Evolutionary conservation across 306 rosid genomes (phyloP), one percentile per base, ranked within the genome.

Genomic region (Sechiopsis laciniata): DNA sequence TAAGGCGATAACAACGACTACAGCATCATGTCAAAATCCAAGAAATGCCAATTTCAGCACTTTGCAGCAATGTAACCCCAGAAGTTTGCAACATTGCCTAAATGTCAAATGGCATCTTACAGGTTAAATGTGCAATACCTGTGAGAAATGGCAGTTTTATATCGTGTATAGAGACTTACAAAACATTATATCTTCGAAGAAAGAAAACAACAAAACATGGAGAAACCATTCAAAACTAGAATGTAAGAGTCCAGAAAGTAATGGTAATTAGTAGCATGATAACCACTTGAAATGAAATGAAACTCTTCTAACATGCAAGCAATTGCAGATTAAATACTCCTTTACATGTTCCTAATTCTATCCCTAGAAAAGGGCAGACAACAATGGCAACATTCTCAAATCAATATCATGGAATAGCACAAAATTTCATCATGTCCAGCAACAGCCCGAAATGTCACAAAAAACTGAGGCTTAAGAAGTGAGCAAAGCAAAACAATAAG

Each of bases 331-430:
- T 9, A 42, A 42, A 42, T 42, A 42, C 11, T 42, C 48, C 48
- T 42, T 8, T 70, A 9, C 59, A 70, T 26, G 45, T 70, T 26
- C 10, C 56, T 15, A 50, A 52, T 26, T 10, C 56, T 26, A 50
- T 51, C 42, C 73, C 26, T 51, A 51, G 59, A 70, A 70, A 57
- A 51, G 14, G 48, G 59, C 74, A 24, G 16, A 10, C 46, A 51
- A 70, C 74, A 70, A 70, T 70, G 74, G 60, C 60, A 14, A 51
- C 59, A 52, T 48, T 68, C 21, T 45, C 73, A 69, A 58, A 50
- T 70, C 53, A 21, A 70, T 26, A 22, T 52, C 60, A 70, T 22
- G 46, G 7, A 70, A 50, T 15, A 51, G 58, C 32, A 48, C 46
- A 70, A 21, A 50, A 15, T 7, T 40, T 40, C 46, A 40, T 40